Evolutionary conservation across 352 stramenopile genomes (phyloP).

Genomic region (Salisapilia sapeloensis): DNA sequence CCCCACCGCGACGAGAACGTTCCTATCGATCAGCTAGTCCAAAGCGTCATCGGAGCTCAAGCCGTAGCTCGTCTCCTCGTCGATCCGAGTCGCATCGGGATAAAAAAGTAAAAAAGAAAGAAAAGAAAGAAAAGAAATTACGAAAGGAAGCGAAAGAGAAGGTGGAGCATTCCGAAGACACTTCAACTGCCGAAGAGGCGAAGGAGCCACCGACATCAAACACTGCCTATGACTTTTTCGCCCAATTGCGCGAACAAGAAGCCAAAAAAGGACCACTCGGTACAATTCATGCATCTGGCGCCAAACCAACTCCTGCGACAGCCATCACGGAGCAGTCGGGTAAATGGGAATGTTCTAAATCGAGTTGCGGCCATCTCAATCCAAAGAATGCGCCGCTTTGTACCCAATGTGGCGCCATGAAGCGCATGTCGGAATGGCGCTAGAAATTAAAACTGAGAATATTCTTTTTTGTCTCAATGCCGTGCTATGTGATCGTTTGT

Average conservation of each 20-base stretch:
- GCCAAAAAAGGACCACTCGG: conserved; percentile 31
- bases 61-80: too few relatives aligned
- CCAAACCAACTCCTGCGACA: conserved; percentile 9
- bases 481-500: too few relatives aligned
- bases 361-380: conserved; percentile 49
- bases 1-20: too few relatives aligned
- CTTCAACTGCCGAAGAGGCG: conserved; percentile 1
- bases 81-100: too few relatives aligned
- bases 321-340: conserved; percentile 13
- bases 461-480: too few relatives aligned
- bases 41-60: too few relatives aligned
- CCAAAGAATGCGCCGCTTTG: conserved; percentile 36
- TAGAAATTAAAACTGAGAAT: conserved; percentile 6
- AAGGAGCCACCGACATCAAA: background rate
- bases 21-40: too few relatives aligned
- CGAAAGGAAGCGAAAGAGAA: conserved; percentile 12
- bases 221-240: conserved; percentile 20
- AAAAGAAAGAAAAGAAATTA: conserved; percentile 12
- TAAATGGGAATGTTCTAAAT: conserved; percentile 54
- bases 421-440: conserved; percentile 57
- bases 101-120: conserved; percentile 6
- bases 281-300: conserved; percentile 33
- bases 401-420: conserved; percentile 65
- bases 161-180: background rate
- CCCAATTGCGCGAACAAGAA: conserved; percentile 40